phyloP scores from a whole-genome alignment of 1,284 basidiomycete species.

The Coniophora puteana region DNA sequence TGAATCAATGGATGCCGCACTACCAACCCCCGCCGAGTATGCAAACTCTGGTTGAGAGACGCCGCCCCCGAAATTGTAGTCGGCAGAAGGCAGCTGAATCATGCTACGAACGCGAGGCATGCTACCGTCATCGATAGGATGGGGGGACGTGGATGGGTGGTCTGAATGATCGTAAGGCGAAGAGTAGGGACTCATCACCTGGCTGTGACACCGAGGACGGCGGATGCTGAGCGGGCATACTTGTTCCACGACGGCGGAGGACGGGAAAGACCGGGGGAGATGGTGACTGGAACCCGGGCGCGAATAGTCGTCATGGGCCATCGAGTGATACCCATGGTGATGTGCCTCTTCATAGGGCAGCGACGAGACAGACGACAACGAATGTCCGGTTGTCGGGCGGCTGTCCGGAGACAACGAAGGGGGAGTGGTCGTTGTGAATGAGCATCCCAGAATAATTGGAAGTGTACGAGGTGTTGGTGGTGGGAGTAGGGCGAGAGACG shows the following conservation, averaged over 20 bases:
- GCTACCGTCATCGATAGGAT: conserved; percentile 52
- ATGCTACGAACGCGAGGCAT: conserved; percentile 74
- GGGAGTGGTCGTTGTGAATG: conserved; percentile 61
- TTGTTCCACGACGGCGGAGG: conserved; percentile 58
- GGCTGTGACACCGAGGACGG: conserved; percentile 69
- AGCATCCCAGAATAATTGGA: conserved; percentile 65
- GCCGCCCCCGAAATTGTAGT: conserved; percentile 60
- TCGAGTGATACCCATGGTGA: conserved; percentile 48
- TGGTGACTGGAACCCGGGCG: conserved; percentile 71
- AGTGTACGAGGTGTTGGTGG: conserved; percentile 67
- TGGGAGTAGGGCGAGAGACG: conserved; percentile 53
- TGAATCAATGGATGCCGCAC: conserved; percentile 43
- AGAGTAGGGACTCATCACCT: conserved; percentile 80
- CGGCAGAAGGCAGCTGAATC: conserved; percentile 70
- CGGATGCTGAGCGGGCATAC: conserved; percentile 62
- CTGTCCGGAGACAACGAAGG: conserved; percentile 78
- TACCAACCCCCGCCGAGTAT: conserved; percentile 58
- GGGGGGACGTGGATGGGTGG: conserved; percentile 71
- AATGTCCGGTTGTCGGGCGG: conserved; percentile 78
- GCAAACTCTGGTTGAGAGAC: conserved; percentile 71
- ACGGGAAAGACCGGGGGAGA: conserved; percentile 53
- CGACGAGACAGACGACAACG: conserved; percentile 73
- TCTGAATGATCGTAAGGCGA: conserved; percentile 68
- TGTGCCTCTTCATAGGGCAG: conserved; percentile 63
- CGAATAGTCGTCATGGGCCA: conserved; percentile 55